Base-by-base conservation (phyloP, 371 early-diverging fungal genomes). In the Vairimorpha necatrix region DNA sequence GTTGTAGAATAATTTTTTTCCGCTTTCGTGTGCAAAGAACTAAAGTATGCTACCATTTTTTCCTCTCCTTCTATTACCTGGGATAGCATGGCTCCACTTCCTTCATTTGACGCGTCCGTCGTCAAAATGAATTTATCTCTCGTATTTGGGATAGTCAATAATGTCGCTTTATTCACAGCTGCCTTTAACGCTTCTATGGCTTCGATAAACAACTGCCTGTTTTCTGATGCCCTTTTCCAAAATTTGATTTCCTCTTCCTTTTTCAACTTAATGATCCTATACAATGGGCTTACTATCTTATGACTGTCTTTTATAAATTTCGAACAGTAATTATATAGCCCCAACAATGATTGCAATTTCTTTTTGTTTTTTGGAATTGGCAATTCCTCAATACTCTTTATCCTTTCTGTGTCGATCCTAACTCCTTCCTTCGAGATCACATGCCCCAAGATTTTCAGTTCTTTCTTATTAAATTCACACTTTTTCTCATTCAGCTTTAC, bases 391-490 rank as follows among this genome's bases (percentile, higher is more conserved):
- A 74, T 53, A 16, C 32, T 74, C 30, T 72, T 26, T 0, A 77
- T 48, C 24, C 54, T 69, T 38, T 46, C 50, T 0, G 36, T 60
- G 20, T 72, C 62, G 32, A 56, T 24, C 22, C 36, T 63, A 13
- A 67, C 28, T 33, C 30, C 22, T 16, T 69, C 6, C 14, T 24
- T 18, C 26, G 18, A 46, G 2, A 65, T 36, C 0, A 50, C 3
- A 39, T 67, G 22, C 36, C 74, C 75, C 22, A 78, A 67, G 26
- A 80, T 47, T 69, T 74, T 74, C 48, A 77, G 46, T 42, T 77
- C 67, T 33, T 46, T 39, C 18, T 28, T 65, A 11, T 1, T 14
- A 30, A 38, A 74, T 26, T 66, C 47, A 62, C 74, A 66, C 26
- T 66, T 74, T 67, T 16, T 3, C 4, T 6, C 4, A 33, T 74